Conservation (phyloP, 1,284 basidiomycete genomes). For the Ceratobasidium sp. region DNA sequence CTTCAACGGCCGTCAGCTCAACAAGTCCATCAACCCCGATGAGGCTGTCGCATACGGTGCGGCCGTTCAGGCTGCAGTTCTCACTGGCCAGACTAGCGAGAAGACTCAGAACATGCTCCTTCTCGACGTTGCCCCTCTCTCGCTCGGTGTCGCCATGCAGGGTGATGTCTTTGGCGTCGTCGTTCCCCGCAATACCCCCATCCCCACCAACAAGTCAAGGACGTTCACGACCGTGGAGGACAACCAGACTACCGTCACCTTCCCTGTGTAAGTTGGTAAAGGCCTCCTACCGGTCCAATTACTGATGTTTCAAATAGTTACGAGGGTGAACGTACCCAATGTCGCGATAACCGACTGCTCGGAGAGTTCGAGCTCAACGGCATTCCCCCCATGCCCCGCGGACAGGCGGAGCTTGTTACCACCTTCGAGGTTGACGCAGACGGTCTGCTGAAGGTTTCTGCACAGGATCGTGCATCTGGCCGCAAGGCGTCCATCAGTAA, state of each 20-base stretch:
- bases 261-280: constrained; percentile 79
- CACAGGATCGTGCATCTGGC: constrained; percentile 93
- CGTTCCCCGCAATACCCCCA: constrained; percentile 96
- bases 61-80: constrained; percentile 98
- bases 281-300: not conserved
- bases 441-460: constrained; percentile 94
- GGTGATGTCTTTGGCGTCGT: constrained; percentile 97
- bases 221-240: constrained; percentile 98
- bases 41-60: constrained; percentile 99
- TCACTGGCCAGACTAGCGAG: constrained; percentile 97
- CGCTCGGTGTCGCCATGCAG: constrained; percentile 98
- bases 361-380: constrained; percentile 98
- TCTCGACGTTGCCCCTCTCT: constrained; percentile 96
- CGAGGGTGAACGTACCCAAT: constrained; percentile 97
- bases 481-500: constrained; percentile 95
- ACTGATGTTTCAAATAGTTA: constrained; percentile 62
- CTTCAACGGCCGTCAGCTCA: constrained; percentile 95
- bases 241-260: constrained; percentile 97
- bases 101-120: constrained; percentile 97
- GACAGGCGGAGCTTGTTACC: constrained; percentile 94
- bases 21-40: constrained; percentile 99
- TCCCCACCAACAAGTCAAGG: constrained; percentile 96
- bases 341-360: constrained; percentile 95
- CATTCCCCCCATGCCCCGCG: constrained; percentile 96
- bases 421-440: constrained; percentile 99